These are phyloP conservation scores for Cutaneotrichosporon sp. DNA, from an alignment of 1,284 basidiomycete species.

Conservation along the genomic window DNA sequence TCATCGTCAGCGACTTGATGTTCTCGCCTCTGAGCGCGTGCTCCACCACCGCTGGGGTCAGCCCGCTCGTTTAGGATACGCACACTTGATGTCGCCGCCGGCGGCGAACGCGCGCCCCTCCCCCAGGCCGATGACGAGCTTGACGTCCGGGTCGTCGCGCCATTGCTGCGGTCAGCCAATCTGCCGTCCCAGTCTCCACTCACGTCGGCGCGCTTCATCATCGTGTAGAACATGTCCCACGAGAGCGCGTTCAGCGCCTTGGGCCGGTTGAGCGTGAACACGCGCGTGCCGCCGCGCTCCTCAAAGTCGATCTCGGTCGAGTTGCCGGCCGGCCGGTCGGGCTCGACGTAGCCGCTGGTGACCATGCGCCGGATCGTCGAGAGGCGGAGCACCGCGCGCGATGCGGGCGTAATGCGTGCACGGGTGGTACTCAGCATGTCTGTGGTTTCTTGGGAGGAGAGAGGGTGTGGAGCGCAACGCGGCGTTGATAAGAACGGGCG, in stretches of 20 bases:
- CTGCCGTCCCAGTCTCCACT: too few species aligned
- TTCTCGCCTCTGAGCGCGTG: constrained; percentile 29
- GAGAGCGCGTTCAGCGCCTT: constrained; percentile 84
- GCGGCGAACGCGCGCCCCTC: constrained; percentile 17
- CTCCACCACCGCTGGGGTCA: constrained; percentile 10
- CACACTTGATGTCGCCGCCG: constrained; percentile 20
- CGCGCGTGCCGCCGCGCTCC: constrained; percentile 1
- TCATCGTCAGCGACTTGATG: constrained; percentile 68
- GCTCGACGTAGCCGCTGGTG: neutral
- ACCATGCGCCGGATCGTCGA: neutral
- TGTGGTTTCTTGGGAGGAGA: neutral
- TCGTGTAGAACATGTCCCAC: constrained; percentile 72
- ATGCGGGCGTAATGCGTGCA: neutral
- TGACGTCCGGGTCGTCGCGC: constrained; percentile 13
- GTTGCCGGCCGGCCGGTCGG: constrained; percentile 27
- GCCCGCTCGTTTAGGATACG: neutral
- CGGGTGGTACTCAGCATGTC: neutral
- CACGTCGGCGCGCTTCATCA: constrained; percentile 58
- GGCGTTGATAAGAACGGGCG: neutral
- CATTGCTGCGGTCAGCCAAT: constrained; percentile 65
- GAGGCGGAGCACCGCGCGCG: neutral
- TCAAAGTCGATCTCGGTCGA: constrained; percentile 12
- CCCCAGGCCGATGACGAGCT: constrained; percentile 14
- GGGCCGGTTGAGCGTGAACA: constrained; percentile 64
- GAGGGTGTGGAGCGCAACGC: neutral